phyloP scores from a whole-genome alignment of 352 stramenopile genomes.

The Globisporangium viniferum region DNA sequence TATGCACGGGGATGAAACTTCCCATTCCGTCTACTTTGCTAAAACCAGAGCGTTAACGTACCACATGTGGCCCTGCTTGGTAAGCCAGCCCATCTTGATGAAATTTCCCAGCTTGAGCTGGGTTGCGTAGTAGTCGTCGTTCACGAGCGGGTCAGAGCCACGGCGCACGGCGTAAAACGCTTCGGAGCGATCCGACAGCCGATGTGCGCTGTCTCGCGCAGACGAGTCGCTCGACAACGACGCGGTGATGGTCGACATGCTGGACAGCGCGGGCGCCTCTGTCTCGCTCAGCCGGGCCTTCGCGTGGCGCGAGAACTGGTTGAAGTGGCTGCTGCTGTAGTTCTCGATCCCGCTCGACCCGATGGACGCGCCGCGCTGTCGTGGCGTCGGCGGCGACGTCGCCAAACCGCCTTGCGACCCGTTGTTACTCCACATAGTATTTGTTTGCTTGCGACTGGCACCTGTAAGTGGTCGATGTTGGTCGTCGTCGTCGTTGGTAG shows the following conservation, averaged over 20 bases:
- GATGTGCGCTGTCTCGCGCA: not conserved
- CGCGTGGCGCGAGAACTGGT: slow-evolving; percentile 15
- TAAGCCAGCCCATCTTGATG: slow-evolving; percentile 83
- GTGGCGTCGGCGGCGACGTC: slow-evolving; percentile 10
- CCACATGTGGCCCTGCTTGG: slow-evolving; percentile 82
- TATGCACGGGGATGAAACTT: not conserved
- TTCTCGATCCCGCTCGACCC: slow-evolving; percentile 17
- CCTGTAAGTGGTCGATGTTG: not conserved
- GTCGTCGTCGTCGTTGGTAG: not conserved
- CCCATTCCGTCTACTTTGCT: not conserved
- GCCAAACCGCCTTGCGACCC: not conserved
- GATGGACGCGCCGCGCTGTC: slow-evolving; percentile 14
- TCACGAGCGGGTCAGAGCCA: slow-evolving; percentile 58
- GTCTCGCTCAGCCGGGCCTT: slow-evolving; percentile 14
- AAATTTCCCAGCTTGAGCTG: slow-evolving; percentile 70
- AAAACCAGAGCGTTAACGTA: slow-evolving; percentile 13
- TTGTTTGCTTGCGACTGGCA: not conserved
- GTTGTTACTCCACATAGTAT: slow-evolving; percentile 2
- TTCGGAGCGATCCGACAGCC: slow-evolving; percentile 12
- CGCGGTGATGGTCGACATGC: not conserved
- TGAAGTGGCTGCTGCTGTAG: slow-evolving; percentile 11
- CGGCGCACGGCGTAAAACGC: slow-evolving; percentile 41
- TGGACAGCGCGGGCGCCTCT: slow-evolving; percentile 1
- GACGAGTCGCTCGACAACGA: slow-evolving; percentile 1
- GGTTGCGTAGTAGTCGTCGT: slow-evolving; percentile 65